These are phyloP conservation scores for Mycena vitilis DNA, from an alignment of 768 basidiomycete species.

Conservation along the genomic window DNA sequence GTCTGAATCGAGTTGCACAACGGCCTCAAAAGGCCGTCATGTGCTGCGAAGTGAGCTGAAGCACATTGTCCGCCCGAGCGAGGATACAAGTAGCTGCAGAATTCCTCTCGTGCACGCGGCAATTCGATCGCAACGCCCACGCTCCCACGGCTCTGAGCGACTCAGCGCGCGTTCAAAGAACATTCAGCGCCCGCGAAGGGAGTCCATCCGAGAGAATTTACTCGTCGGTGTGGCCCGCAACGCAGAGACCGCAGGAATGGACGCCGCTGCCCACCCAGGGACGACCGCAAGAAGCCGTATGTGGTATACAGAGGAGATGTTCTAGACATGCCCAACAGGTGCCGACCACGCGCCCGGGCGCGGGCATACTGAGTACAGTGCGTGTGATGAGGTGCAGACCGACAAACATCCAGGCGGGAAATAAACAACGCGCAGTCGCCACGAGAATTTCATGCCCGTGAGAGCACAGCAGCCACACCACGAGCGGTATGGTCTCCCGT, in stretches of 20 bases:
- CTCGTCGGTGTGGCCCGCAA: neutral
- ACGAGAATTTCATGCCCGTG: conserved; percentile 44
- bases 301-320: neutral
- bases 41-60: conserved; percentile 55
- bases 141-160: neutral
- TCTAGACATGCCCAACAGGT: neutral
- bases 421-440: conserved; percentile 41
- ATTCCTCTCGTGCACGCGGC: conserved; percentile 6
- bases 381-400: conserved; percentile 19
- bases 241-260: neutral
- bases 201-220: conserved; percentile 7
- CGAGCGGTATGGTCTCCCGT: no score
- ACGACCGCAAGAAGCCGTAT: conserved; percentile 9
- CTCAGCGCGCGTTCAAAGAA: neutral
- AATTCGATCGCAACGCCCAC: neutral
- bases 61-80: conserved; percentile 14
- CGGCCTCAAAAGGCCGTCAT: conserved; percentile 15
- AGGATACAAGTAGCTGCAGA: conserved; percentile 7
- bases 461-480: neutral
- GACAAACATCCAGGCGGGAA: conserved; percentile 2
- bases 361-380: neutral
- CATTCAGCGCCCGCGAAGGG: conserved; percentile 1
- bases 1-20: conserved; percentile 58
- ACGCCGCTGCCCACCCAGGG: conserved; percentile 14
- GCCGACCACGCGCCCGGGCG: neutral